Evolutionary conservation across 176 grass and related monocot genomes (phyloP), one percentile per base, ranked within the genome.

Genomic region (Rhynchospora breviuscula): DNA sequence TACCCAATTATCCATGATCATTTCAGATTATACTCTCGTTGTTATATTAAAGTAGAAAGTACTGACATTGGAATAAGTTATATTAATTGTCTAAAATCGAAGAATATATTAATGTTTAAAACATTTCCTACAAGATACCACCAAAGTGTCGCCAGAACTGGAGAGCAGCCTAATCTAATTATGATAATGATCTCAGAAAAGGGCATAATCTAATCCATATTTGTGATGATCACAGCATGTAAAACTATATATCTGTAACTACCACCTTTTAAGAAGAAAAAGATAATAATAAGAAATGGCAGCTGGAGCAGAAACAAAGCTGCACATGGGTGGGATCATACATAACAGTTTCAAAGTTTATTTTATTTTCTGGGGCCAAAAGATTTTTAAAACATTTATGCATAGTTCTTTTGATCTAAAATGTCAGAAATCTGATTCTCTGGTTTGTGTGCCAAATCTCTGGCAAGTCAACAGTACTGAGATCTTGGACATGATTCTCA

Each of bases 261-360:
- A 80, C 43, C 23, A 31, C 6, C 48, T 77, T 77, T 77, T 8
- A 52, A 33, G 79, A 40, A 82, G 40, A 82, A 67, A 82, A 52
- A 65, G 48, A 25, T 26, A 10, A 40, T 4, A 12, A 22, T 65
- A 82, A 82, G 7, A 66, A 82, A 26, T 49, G 21, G 62, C 25
- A 58, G 47, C 66, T 82, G 61, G 80, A 45, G 61, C 61, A 67
- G 7, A 49, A 43, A 59, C 80, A 67, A 45, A 22, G 59, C 26
- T 33, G 80, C 80, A 82, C 80, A 82, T 82, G 80, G 80, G 80
- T 82, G 80, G 80, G 80, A 12, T 25, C 60, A 26, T 18, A 54
- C 43, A 82, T 63, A 33, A 65, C 79, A 81, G 52, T 80, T 80
- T 74, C 19, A 10, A 60, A 44, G 14, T 81, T 81, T 49, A 63